These are phyloP conservation scores for Silene latifolia DNA, from an alignment of 148 eudicot species.

Conservation along the genomic window DNA sequence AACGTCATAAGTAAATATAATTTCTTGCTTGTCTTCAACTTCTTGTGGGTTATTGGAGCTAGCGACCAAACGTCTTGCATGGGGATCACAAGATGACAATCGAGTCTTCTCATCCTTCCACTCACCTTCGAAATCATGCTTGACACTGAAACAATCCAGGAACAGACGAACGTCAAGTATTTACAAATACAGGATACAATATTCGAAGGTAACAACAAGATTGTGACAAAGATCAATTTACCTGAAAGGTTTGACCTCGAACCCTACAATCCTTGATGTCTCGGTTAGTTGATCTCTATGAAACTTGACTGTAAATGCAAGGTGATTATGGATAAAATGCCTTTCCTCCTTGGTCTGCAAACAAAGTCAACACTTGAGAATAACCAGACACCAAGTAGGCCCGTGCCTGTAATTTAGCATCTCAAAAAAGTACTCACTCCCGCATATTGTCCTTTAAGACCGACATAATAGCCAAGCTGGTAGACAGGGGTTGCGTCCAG, in stretches of 20 bases:
- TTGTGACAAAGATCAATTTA: conserved; percentile 11
- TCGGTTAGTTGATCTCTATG: conserved; percentile 40
- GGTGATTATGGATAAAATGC: conserved; percentile 48
- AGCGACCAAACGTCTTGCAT: conserved; percentile 42
- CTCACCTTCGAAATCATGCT: conserved; percentile 49
- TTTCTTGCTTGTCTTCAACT: conserved; percentile 49
- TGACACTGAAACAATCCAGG: conserved; percentile 30
- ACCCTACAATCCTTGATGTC: conserved; percentile 45
- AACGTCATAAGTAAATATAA: conserved; percentile 45
- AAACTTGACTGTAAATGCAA: conserved; percentile 39
- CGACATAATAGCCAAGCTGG: conserved; percentile 61
- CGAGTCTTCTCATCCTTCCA: conserved; percentile 44
- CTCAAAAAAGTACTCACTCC: conserved; percentile 41
- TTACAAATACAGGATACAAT: neutral
- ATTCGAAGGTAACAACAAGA: conserved; percentile 3
- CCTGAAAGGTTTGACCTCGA: conserved; percentile 52
- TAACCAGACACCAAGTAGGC: conserved; percentile 1
- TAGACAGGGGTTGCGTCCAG: conserved; percentile 48
- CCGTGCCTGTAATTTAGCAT: neutral
- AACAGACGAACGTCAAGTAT: conserved; percentile 9
- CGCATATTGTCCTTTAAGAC: conserved; percentile 51
- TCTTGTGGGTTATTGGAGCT: conserved; percentile 48
- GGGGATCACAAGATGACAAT: conserved; percentile 43
- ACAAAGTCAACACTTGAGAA: conserved; percentile 21
- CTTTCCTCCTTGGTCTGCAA: conserved; percentile 40